Evolutionary conservation across 176 grass and related monocot genomes (phyloP).

Genomic region (Paspalum notatum): DNA sequence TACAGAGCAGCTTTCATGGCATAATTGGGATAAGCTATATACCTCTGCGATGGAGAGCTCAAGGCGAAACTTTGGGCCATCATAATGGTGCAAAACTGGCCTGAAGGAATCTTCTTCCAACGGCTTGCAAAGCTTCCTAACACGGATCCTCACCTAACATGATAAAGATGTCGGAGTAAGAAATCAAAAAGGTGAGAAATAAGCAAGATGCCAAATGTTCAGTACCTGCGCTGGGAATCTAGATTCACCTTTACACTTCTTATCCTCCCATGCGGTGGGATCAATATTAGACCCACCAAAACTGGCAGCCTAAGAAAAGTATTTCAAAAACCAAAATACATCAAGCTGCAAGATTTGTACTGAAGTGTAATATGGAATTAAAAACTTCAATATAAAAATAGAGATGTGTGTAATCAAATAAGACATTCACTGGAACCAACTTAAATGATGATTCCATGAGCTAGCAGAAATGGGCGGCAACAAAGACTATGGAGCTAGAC

Average conservation of each 20-base stretch:
- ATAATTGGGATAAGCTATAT: constrained; percentile 6
- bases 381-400: constrained; percentile 15
- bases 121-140: constrained; percentile 91
- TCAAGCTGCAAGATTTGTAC: not conserved
- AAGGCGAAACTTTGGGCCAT: constrained; percentile 95
- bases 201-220: not conserved
- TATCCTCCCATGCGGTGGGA: constrained; percentile 98
- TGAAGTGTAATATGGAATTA: not conserved
- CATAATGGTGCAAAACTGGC: constrained; percentile 96
- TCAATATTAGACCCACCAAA: constrained; percentile 98
- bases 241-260: constrained; percentile 98
- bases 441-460: not conserved
- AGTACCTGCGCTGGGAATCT: constrained; percentile 94
- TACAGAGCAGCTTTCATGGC: not conserved
- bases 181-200: constrained; percentile 16
- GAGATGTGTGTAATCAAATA: not conserved
- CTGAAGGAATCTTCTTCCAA: constrained; percentile 99
- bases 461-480: constrained; percentile 9
- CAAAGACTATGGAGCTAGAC: not conserved
- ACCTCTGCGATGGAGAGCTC: constrained; percentile 98
- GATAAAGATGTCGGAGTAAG: constrained; percentile 41
- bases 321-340: not conserved
- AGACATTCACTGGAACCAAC: not conserved
- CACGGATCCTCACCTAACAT: constrained; percentile 85
- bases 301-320: constrained; percentile 71